These are phyloP conservation scores for Colletotrichum simmondsii DNA, from an alignment of 2,329 filamentous ascomycete genomes.

Conservation along the genomic window DNA sequence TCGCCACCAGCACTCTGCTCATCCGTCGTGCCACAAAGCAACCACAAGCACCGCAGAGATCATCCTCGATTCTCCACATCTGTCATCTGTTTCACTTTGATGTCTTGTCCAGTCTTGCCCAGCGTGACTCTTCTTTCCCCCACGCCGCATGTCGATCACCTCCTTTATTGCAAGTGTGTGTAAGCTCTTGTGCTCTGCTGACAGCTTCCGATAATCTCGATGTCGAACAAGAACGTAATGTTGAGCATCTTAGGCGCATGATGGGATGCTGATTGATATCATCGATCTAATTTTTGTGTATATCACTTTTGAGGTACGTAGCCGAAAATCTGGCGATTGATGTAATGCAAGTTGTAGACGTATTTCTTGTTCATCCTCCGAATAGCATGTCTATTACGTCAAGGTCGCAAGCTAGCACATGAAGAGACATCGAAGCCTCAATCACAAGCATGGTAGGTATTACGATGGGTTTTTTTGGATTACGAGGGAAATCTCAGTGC, in stretches of 20 bases:
- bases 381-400: conserved; percentile 10
- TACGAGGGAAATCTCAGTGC: not conserved
- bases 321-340: not conserved
- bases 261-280: conserved; percentile 18
- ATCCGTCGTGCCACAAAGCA: conserved; percentile 17
- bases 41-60: conserved; percentile 11
- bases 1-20: not conserved
- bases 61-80: conserved; percentile 20
- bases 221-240: conserved; percentile 1
- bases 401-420: conserved; percentile 14
- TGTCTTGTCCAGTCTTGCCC: not conserved
- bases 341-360: not conserved
- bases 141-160: conserved; percentile 9
- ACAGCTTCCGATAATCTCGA: not conserved
- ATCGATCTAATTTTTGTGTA: not conserved
- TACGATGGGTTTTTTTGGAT: not conserved
- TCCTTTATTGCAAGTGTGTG: no score
- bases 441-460: no score
- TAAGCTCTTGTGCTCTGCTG: not conserved
- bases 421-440: not conserved
- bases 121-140: not conserved
- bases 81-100: conserved; percentile 33
- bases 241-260: conserved; percentile 15
- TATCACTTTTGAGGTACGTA: no score
- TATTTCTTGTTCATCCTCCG: not conserved